phyloP scores from a whole-genome alignment of 106 monocot genomes.

The Allium sativum region DNA sequence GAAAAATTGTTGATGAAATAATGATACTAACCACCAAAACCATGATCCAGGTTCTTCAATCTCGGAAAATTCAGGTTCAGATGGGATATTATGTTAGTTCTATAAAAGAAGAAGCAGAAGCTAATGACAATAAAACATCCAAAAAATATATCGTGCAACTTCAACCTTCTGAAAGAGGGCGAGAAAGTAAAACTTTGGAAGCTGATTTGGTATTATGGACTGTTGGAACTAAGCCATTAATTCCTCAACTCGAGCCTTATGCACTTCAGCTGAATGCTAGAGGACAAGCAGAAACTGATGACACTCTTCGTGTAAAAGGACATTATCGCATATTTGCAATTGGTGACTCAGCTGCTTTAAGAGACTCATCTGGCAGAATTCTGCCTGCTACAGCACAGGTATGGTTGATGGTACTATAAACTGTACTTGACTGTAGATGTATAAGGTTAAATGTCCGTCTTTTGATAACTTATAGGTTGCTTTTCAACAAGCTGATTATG shows the following conservation, averaged over 20 bases:
- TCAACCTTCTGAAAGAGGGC: conserved; percentile 77
- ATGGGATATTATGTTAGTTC: conserved; percentile 79
- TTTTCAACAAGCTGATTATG: conserved; percentile 94
- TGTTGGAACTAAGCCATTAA: conserved; percentile 66
- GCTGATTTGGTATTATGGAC: conserved; percentile 95
- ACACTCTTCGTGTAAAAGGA: conserved; percentile 85
- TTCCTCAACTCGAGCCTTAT: conserved; percentile 45
- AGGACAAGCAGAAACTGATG: conserved; percentile 88
- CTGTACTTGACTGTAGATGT: not conserved
- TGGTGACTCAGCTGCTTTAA: conserved; percentile 87
- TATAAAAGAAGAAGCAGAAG: conserved; percentile 28
- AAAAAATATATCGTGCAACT: conserved; percentile 63
- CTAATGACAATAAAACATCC: conserved; percentile 9
- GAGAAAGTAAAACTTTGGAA: conserved; percentile 46
- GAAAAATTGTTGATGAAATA: too few species aligned
- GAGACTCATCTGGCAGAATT: conserved; percentile 62
- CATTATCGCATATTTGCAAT: conserved; percentile 93
- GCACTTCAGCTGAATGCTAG: conserved; percentile 60
- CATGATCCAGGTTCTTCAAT: conserved; percentile 62
- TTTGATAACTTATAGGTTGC: conserved; percentile 53
- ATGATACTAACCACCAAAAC: not conserved
- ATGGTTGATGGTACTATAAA: conserved; percentile 7
- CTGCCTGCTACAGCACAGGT: conserved; percentile 96
- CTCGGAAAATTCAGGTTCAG: conserved; percentile 60
- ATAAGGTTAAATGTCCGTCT: not conserved